phyloP scores from a whole-genome alignment of 2,329 filamentous ascomycete species.

The Ceratocystis lukuohia region DNA sequence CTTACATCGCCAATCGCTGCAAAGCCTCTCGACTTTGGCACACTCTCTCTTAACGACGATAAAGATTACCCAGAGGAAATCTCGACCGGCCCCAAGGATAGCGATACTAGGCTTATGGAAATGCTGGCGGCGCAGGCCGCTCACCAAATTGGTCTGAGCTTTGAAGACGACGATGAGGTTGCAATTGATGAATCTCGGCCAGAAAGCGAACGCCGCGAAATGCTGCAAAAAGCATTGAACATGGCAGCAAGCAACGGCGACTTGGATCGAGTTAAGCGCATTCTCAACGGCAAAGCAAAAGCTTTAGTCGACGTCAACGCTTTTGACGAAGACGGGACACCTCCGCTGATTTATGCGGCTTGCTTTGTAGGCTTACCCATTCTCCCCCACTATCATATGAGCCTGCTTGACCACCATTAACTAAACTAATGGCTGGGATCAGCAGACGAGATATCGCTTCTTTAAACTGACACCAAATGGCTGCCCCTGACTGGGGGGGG shows the following conservation, averaged over 20 bases:
- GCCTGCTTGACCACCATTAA: neutral
- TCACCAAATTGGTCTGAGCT: constrained; percentile 57
- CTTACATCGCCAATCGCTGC: constrained; percentile 74
- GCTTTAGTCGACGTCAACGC: constrained; percentile 72
- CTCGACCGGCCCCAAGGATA: constrained; percentile 50
- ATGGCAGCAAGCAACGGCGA: constrained; percentile 97
- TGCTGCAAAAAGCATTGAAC: constrained; percentile 75
- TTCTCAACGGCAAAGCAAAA: constrained; percentile 62
- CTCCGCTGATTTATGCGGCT: constrained; percentile 93
- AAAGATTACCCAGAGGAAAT: constrained; percentile 39
- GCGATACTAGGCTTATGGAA: constrained; percentile 78
- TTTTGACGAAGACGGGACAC: constrained; percentile 85
- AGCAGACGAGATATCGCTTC: constrained; percentile 12
- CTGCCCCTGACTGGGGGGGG: constrained; percentile 18
- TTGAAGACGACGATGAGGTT: constrained; percentile 69
- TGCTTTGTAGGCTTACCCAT: constrained; percentile 59
- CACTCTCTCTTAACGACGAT: constrained; percentile 68
- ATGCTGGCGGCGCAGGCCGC: constrained; percentile 94
- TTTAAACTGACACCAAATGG: constrained; percentile 13
- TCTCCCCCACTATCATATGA: neutral
- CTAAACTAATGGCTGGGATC: neutral
- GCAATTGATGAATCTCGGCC: constrained; percentile 60
- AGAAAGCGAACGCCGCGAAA: constrained; percentile 61
- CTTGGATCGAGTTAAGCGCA: constrained; percentile 60
- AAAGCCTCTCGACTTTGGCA: constrained; percentile 68